phyloP scores from a whole-genome alignment of 805 yeast genomes.

The Phaffomyces thermotolerans region DNA sequence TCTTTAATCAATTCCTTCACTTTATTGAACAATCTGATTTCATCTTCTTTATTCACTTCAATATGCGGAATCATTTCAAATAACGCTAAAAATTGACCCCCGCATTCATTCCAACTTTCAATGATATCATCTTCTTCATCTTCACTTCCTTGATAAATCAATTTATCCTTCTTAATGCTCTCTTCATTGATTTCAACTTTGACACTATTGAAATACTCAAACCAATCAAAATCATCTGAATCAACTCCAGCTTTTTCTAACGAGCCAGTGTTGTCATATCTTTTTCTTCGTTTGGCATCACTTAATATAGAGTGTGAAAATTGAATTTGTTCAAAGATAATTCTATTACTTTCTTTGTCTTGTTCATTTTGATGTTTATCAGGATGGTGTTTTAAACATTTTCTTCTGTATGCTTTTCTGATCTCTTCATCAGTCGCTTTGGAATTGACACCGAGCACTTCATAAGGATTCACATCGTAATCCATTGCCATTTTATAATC shows the following conservation, averaged over 20 bases:
- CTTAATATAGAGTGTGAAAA: constrained; percentile 65
- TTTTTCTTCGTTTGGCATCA: constrained; percentile 46
- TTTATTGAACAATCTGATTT: constrained; percentile 47
- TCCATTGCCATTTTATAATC: constrained; percentile 29
- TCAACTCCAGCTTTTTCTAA: constrained; percentile 30
- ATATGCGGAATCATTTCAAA: constrained; percentile 77
- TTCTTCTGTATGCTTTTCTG: constrained; percentile 59
- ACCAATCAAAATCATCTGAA: constrained; percentile 41
- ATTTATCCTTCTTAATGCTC: constrained; percentile 61
- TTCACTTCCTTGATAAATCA: constrained; percentile 50
- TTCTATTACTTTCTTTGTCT: constrained; percentile 28
- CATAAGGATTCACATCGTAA: constrained; percentile 54
- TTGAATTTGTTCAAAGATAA: constrained; percentile 60
- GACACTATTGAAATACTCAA: constrained; percentile 42
- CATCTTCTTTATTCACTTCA: constrained; percentile 53
- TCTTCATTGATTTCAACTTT: constrained; percentile 50
- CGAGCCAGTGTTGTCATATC: constrained; percentile 68
- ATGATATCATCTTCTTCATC: constrained; percentile 61
- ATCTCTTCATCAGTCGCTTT: constrained; percentile 44
- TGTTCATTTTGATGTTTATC: constrained; percentile 46
- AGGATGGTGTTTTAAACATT: constrained; percentile 63
- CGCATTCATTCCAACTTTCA: constrained; percentile 45
- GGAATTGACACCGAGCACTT: constrained; percentile 35
- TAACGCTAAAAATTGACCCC: constrained; percentile 63
- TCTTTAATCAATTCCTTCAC: constrained; percentile 39